Conservation (phyloP, 306 rosid species). For the Canavalia gladiata region DNA sequence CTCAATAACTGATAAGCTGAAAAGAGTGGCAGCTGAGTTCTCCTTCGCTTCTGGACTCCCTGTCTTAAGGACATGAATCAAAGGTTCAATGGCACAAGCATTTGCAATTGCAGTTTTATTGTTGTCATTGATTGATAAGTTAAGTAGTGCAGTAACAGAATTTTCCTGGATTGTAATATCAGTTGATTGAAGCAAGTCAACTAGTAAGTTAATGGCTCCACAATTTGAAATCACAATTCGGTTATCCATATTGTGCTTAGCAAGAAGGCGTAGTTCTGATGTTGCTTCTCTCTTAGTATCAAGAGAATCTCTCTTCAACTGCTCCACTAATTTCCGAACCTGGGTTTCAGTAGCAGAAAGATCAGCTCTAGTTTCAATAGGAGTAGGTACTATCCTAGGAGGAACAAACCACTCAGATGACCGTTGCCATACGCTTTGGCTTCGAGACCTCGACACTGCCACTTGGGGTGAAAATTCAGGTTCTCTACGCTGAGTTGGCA, state of each 20-base stretch:
- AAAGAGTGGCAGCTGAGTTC: conserved; percentile 90
- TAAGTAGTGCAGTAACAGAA: conserved; percentile 86
- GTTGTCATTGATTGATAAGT: conserved; percentile 81
- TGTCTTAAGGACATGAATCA: conserved; percentile 77
- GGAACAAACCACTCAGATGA: conserved; percentile 56
- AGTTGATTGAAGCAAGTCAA: conserved; percentile 66
- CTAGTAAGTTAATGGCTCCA: conserved; percentile 72
- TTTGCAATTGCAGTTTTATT: conserved; percentile 72
- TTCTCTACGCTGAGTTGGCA: conserved; percentile 51
- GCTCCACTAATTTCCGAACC: conserved; percentile 68
- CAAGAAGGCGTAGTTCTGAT: conserved; percentile 72
- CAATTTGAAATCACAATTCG: conserved; percentile 75
- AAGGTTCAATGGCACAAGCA: conserved; percentile 80
- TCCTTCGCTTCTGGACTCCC: conserved; percentile 88
- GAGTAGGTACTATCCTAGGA: conserved; percentile 57
- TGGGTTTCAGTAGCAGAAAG: conserved; percentile 64
- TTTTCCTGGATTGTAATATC: conserved; percentile 74
- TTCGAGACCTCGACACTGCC: conserved; percentile 52
- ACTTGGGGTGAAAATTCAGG: conserved; percentile 55
- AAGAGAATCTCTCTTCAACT: conserved; percentile 60
- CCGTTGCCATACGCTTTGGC: conserved; percentile 55
- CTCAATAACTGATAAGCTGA: conserved; percentile 79
- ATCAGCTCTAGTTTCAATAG: conserved; percentile 59
- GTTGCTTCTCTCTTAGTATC: conserved; percentile 71
- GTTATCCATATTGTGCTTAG: conserved; percentile 75